Base-by-base conservation (phyloP, 257 asterid genomes). In the Vinca minor region DNA sequence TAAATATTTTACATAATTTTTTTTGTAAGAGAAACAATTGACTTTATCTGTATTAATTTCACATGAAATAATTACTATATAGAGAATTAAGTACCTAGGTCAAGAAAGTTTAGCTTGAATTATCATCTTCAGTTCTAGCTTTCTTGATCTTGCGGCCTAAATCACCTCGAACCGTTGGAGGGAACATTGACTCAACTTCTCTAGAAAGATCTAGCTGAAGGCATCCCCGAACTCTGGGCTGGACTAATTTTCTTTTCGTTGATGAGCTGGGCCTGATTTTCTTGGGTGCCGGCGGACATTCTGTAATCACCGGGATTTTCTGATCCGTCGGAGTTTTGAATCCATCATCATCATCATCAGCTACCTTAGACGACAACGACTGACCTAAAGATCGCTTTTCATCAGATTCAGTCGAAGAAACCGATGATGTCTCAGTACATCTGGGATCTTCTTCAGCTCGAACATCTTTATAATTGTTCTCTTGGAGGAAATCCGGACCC, bases 211-310 rank as follows among this genome's bases (percentile, higher is more conserved):
- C 84, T 34, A 73, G 46, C 4, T 59, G 77, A 32, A 74, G 72
- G 36, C 64, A 62, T 58, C 76, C 75, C 45, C 68, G 35, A 44
- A 39, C 52, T 14, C 59, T 38, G 36, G 81, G 53, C 41, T 3
- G 38, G 3, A 7, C 3, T 34, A 84, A 36, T 46, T 71, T 83
- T 28, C 87, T 71, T 34, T 82, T 32, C 2, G n/a, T n/a, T n/a
- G n/a, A n/a, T n/a, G 80, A 58, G 45, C 44, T 50, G 25, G 80
- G 78, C 20, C 76, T 77, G 13, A 66, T 35, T 60, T 75, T 84
- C 59, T 25, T 77, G 1, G 97, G 98, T 52, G 98, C 84, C 48
- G 85, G 85, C 0, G 98, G 98, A 47, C 98, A 91, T 69, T 74
- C 45, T 53, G 52, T 74, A 46, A 47, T 50, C 52, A 59, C 55